Conservation (phyloP, 768 basidiomycete species). For the Lactifluus rugatus region DNA sequence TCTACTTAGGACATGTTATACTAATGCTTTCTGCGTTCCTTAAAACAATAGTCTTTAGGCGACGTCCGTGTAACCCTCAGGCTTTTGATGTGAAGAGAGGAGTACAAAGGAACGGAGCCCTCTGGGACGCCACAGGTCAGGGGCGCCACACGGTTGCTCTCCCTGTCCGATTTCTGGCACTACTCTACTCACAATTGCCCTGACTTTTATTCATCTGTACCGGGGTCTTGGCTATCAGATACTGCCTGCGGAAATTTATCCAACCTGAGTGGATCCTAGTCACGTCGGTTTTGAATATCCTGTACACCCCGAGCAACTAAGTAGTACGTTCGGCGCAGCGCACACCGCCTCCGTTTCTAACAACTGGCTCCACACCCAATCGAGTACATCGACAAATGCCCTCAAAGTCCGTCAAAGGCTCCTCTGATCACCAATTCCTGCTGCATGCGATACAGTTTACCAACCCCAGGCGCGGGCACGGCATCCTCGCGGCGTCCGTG, state of each 20-base stretch:
- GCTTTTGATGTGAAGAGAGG: no score
- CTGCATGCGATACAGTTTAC: conserved; percentile 55
- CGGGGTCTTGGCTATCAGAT: not conserved
- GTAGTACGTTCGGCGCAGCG: no score
- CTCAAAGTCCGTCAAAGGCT: conserved; percentile 40
- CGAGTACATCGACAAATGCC: not conserved
- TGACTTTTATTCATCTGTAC: not conserved
- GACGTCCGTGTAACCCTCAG: no score
- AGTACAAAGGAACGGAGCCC: no score
- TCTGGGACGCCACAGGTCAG: no score
- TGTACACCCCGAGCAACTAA: not conserved
- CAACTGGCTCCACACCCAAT: not conserved
- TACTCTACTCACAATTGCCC: not conserved
- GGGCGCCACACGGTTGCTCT: no score
- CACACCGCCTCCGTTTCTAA: no score
- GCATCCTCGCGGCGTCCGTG: conserved; percentile 63
- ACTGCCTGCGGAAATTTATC: not conserved
- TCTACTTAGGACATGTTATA: no score
- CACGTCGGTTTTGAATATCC: not conserved
- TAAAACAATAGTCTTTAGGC: no score
- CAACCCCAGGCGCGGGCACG: conserved; percentile 69
- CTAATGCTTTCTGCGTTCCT: no score
- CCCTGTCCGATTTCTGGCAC: not conserved
- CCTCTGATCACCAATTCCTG: conserved; percentile 50
- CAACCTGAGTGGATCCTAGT: no score